Conservation (phyloP, 2,329 filamentous ascomycete species). For the Calcarisporium arbuscula region DNA sequence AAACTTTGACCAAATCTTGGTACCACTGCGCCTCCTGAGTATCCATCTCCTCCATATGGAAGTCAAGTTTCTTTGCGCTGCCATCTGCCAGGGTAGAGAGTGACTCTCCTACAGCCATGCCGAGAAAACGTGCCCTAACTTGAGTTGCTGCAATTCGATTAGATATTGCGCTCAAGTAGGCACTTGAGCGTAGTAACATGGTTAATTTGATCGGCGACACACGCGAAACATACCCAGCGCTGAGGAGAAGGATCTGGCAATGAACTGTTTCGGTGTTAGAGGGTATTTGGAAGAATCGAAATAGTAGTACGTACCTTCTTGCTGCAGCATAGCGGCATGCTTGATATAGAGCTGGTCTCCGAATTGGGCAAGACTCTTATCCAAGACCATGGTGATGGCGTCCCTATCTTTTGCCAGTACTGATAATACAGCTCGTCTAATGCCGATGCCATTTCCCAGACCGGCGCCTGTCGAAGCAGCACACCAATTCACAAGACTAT, state of each 20-base stretch:
- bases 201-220: conserved; percentile 59
- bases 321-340: conserved; percentile 76
- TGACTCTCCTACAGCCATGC: conserved; percentile 79
- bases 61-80: conserved; percentile 67
- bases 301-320: conserved; percentile 61
- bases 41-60: conserved; percentile 74
- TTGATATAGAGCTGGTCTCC: conserved; percentile 82
- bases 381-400: conserved; percentile 49
- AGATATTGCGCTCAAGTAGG: conserved; percentile 73
- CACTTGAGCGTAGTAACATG: conserved; percentile 62
- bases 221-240: conserved; percentile 69
- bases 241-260: conserved; percentile 70
- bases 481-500: conserved; percentile 58
- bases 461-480: conserved; percentile 58
- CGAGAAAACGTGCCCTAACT: conserved; percentile 68
- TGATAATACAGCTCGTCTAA: conserved; percentile 60
- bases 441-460: conserved; percentile 54
- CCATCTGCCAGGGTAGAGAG: conserved; percentile 59
- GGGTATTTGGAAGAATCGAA: too few relatives aligned
- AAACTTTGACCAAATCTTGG: conserved; percentile 54
- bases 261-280: conserved; percentile 52
- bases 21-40: conserved; percentile 71
- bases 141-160: conserved; percentile 79
- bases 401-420: conserved; percentile 47
- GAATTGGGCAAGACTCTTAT: conserved; percentile 67